Conservation (phyloP, 805 yeast genomes). For the Wilhelminamyces savonicus region DNA sequence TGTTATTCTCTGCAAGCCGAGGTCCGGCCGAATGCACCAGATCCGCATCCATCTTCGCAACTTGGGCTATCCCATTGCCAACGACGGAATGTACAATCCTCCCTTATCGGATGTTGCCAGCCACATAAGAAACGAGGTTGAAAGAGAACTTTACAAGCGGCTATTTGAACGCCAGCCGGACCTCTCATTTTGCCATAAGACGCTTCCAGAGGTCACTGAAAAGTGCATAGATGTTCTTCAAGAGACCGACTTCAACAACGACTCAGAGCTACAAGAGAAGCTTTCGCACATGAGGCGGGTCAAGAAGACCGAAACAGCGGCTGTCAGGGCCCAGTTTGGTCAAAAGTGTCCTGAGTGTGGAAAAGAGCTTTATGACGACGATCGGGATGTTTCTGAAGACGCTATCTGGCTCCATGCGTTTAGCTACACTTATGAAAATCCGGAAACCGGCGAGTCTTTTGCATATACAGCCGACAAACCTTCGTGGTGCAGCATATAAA, state of each 20-base stretch:
- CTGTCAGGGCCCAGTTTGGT: no score
- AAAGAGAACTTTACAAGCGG: constrained; percentile 15
- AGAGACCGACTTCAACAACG: constrained; percentile 8
- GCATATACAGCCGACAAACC: constrained; percentile 41
- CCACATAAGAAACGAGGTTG: constrained; percentile 14
- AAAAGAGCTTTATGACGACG: constrained; percentile 20
- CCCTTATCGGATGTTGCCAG: not conserved
- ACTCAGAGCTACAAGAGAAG: constrained; percentile 2
- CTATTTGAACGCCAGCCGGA: constrained; percentile 11
- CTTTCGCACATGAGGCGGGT: no score
- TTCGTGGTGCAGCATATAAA: constrained; percentile 34
- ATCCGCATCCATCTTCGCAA: constrained; percentile 49
- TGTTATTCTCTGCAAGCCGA: constrained; percentile 42
- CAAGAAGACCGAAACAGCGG: no score
- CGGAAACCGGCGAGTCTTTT: constrained; percentile 18
- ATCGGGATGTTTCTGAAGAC: constrained; percentile 19
- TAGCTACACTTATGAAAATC: constrained; percentile 19
- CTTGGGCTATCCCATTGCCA: constrained; percentile 22
- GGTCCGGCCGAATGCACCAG: constrained; percentile 53
- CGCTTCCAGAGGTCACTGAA: constrained; percentile 2
- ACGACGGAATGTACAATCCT: constrained; percentile 8
- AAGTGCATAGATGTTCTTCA: constrained; percentile 8
- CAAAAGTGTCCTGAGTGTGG: constrained; percentile 30
- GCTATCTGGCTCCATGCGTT: constrained; percentile 45
- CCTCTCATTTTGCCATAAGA: constrained; percentile 2